Evolutionary conservation across 345 rosid species (phyloP).

Genomic region (Cochlearia excelsa): DNA sequence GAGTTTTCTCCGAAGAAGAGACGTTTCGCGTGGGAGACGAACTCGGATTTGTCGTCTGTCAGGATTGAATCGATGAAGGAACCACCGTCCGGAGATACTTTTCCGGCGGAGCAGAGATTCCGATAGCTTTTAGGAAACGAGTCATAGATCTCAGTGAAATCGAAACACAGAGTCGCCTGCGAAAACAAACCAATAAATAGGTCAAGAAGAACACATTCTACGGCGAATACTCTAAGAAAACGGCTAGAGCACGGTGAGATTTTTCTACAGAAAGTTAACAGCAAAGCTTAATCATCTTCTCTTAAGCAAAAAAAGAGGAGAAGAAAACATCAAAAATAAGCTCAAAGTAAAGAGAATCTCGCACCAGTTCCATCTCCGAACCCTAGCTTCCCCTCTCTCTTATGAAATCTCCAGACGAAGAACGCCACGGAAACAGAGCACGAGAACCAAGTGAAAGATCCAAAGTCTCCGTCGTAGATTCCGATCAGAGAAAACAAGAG

Average conservation of each 20-base stretch:
- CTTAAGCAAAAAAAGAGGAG: neutral
- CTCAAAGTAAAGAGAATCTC: slow-evolving; percentile 2
- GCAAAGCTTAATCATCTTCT: neutral
- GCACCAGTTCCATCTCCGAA: slow-evolving; percentile 48
- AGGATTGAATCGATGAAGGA: slow-evolving; percentile 37
- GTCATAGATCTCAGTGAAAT: slow-evolving; percentile 31
- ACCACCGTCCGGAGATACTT: slow-evolving; percentile 6
- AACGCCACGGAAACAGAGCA: slow-evolving; percentile 6
- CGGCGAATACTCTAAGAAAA: too few species aligned
- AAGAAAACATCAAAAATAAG: neutral
- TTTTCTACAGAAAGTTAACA: neutral
- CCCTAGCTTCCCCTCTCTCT: slow-evolving; percentile 30
- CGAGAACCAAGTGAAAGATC: neutral
- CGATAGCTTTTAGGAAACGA: slow-evolving; percentile 18
- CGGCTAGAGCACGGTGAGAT: neutral
- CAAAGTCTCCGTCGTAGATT: too few species aligned
- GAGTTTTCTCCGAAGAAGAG: slow-evolving; percentile 27
- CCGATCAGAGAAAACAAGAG: neutral
- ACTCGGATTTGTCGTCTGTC: slow-evolving; percentile 46
- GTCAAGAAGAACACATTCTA: too few species aligned
- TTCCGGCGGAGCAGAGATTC: slow-evolving; percentile 20
- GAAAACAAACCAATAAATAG: neutral
- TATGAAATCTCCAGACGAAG: neutral
- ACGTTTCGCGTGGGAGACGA: slow-evolving; percentile 33
- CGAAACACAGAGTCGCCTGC: slow-evolving; percentile 37